Evolutionary conservation across 139 green algal genomes (phyloP).

Genomic region (Dunaliella primolecta): DNA sequence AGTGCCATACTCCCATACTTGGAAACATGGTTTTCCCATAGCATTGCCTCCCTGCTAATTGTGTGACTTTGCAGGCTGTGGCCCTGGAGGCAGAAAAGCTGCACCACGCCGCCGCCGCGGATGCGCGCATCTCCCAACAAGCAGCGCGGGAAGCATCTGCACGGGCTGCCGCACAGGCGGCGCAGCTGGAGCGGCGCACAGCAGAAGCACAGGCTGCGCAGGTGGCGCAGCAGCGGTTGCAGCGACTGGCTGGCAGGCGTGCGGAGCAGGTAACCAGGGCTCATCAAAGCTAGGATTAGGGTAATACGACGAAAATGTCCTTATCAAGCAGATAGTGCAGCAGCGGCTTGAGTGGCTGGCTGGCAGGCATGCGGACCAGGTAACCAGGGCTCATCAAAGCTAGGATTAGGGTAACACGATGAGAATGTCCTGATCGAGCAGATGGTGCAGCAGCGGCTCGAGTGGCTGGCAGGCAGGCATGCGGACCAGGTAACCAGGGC

Average conservation of each 20-base stretch:
- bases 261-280: neutral
- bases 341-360: conserved; percentile 14
- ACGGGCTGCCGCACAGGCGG: neutral
- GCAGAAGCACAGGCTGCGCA: neutral
- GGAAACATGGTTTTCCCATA: too few relatives aligned
- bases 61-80: too few relatives aligned
- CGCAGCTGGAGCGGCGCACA: conserved; percentile 5
- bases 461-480: neutral
- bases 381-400: neutral
- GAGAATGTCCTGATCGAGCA: neutral
- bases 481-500: neutral
- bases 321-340: neutral
- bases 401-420: neutral
- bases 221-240: conserved; percentile 8
- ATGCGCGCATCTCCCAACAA: conserved; percentile 16
- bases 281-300: neutral
- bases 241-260: neutral
- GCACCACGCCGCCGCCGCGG: neutral
- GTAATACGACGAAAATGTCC: neutral
- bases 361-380: neutral
- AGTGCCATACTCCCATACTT: too few relatives aligned
- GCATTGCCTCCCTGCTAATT: too few relatives aligned
- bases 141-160: neutral
- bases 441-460: conserved; percentile 5
- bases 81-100: neutral